A percentile compares a stretch with the other conserved stretches of the same genome.
Evolutionary conservation across 1,284 basidiomycete species (phyloP).

Genomic region (Boletellus dicymbophilus): DNA sequence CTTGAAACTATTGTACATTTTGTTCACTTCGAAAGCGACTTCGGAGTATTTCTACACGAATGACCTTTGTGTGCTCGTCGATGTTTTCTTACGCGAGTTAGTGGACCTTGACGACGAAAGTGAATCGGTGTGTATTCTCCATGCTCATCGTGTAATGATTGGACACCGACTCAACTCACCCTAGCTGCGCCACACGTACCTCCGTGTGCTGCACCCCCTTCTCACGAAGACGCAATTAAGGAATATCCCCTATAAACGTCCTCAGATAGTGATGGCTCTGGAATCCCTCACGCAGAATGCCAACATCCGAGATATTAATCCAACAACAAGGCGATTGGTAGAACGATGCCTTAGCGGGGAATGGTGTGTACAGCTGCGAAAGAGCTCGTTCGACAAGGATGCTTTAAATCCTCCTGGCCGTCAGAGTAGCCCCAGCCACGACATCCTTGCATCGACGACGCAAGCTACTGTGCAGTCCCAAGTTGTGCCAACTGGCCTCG

Average conservation of each 20-base stretch:
- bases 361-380: conserved; percentile 78
- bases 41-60: conserved; percentile 99
- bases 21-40: conserved; percentile 93
- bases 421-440: conserved; percentile 44
- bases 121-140: conserved; percentile 72
- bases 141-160: not conserved
- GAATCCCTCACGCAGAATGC: conserved; percentile 76
- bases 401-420: conserved; percentile 31
- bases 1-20: conserved; percentile 91
- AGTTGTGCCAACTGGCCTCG: conserved; percentile 30
- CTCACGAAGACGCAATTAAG: conserved; percentile 94
- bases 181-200: conserved; percentile 94
- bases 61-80: conserved; percentile 93
- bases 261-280: conserved; percentile 85
- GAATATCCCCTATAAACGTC: conserved; percentile 85
- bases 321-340: conserved; percentile 91
- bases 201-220: conserved; percentile 94
- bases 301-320: conserved; percentile 78
- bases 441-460: conserved; percentile 39
- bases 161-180: conserved; percentile 1
- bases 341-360: conserved; percentile 86
- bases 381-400: conserved; percentile 33
- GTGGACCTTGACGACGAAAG: conserved; percentile 91
- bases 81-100: conserved; percentile 94
- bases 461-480: conserved; percentile 21